Evolutionary conservation across 1,284 basidiomycete species (phyloP).

Genomic region (Wolfiporia cocos): DNA sequence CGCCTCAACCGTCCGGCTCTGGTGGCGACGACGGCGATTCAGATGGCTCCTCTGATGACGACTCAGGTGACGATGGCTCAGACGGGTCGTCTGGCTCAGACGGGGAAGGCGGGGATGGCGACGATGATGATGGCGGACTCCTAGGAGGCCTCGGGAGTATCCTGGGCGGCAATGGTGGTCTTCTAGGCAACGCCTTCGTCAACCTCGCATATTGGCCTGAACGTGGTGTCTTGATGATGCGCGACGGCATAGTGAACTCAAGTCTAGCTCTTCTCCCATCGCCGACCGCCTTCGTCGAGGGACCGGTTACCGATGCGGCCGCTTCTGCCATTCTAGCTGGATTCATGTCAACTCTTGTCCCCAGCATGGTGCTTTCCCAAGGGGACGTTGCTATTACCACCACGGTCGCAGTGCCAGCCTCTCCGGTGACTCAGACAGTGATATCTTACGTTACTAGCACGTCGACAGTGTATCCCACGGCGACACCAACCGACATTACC

Average conservation of each 20-base stretch:
- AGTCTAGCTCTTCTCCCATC: neutral
- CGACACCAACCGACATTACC: slow-evolving; percentile 5
- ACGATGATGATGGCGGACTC: neutral
- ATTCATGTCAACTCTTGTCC: neutral
- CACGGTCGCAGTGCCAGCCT: slow-evolving; percentile 10
- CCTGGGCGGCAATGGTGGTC: neutral
- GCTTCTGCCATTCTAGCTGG: slow-evolving; percentile 1
- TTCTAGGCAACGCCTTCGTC: slow-evolving; percentile 1
- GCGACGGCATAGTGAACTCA: slow-evolving; percentile 1
- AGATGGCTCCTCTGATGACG: slow-evolving; percentile 2
- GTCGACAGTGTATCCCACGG: slow-evolving; percentile 14
- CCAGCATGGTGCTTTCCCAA: slow-evolving; percentile 1
- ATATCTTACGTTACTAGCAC: slow-evolving; percentile 15
- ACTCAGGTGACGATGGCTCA: neutral
- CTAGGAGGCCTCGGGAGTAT: neutral
- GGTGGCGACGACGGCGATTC: slow-evolving; percentile 10
- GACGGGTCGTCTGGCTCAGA: neutral
- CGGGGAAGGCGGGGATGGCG: neutral
- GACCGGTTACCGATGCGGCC: neutral
- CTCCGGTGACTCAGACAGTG: slow-evolving; percentile 14
- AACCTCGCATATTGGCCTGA: slow-evolving; percentile 4
- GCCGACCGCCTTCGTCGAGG: neutral
- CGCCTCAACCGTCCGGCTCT: neutral
- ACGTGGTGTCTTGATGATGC: neutral
- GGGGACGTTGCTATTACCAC: slow-evolving; percentile 2